Evolutionary conservation across 2,329 filamentous ascomycete genomes (phyloP).

Genomic region (Fonsecaea monophora): DNA sequence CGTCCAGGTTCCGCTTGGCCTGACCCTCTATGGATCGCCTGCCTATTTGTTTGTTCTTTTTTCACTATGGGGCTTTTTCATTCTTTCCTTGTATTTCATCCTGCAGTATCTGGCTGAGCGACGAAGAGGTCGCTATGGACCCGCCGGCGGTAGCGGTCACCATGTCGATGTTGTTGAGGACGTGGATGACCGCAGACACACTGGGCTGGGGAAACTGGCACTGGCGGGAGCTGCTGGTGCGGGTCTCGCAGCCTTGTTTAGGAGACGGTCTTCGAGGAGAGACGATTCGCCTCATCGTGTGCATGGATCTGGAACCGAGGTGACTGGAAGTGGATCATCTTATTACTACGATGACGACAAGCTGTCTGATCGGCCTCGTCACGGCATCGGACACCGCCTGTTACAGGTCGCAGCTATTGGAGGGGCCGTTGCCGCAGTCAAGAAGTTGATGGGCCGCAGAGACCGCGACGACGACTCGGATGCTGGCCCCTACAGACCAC

Average conservation of each 20-base stretch:
- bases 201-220: conserved; percentile 58
- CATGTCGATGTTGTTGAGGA: conserved; percentile 60
- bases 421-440: conserved; percentile 68
- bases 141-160: conserved; percentile 65
- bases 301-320: conserved; percentile 48
- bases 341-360: conserved; percentile 73
- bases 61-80: conserved; percentile 74
- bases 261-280: conserved; percentile 42
- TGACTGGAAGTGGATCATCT: conserved; percentile 53
- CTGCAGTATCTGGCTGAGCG: conserved; percentile 73
- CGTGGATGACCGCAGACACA: conserved; percentile 46
- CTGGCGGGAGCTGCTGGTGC: conserved; percentile 64
- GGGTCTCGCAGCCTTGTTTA: conserved; percentile 61
- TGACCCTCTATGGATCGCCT: conserved; percentile 92
- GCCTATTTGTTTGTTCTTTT: conserved; percentile 84
- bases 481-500: conserved; percentile 60
- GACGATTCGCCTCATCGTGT: conserved; percentile 45
- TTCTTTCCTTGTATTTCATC: conserved; percentile 79
- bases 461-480: conserved; percentile 61
- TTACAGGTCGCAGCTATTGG: conserved; percentile 66
- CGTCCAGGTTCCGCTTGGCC: conserved; percentile 82
- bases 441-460: conserved; percentile 64
- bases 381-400: conserved; percentile 67
- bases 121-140: conserved; percentile 61
- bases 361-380: conserved; percentile 61